Percentiles rank a stretch among this genome's conserved stretches.
Evolutionary conservation across 2,329 filamentous ascomycete genomes (phyloP).

Genomic region (Thermoascus crustaceus): DNA sequence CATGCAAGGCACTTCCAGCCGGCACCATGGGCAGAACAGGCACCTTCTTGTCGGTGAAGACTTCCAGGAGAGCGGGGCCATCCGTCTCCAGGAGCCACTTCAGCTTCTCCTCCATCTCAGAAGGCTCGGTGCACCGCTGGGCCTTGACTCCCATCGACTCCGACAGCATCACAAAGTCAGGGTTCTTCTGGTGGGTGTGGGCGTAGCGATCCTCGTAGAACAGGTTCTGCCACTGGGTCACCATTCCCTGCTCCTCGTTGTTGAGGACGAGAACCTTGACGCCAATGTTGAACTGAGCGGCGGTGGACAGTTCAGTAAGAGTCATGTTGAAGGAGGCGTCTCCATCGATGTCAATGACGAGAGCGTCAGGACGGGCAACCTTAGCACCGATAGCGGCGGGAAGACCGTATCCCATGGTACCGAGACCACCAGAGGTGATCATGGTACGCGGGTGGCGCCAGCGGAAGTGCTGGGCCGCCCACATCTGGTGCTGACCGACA

Average conservation of each 20-base stretch:
- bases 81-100: constrained; percentile 84
- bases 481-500: constrained; percentile 98
- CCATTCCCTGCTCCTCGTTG: constrained; percentile 98
- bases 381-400: constrained; percentile 94
- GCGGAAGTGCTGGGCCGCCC: constrained; percentile 92
- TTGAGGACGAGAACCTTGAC: constrained; percentile 92
- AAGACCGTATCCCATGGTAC: constrained; percentile 92
- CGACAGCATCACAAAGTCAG: constrained; percentile 89
- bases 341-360: constrained; percentile 93
- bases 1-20: constrained; percentile 74
- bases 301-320: constrained; percentile 85
- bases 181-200: constrained; percentile 89
- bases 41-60: constrained; percentile 69
- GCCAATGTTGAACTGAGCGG: constrained; percentile 90
- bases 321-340: constrained; percentile 99
- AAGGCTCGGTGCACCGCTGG: constrained; percentile 61
- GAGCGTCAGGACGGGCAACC: constrained; percentile 69
- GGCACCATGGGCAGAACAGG: constrained; percentile 98
- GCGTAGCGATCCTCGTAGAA: constrained; percentile 92
- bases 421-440: constrained; percentile 92
- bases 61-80: constrained; percentile 86
- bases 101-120: constrained; percentile 68
- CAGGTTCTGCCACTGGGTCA: constrained; percentile 95
- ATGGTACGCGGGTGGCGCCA: constrained; percentile 88
- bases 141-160: constrained; percentile 85